Base-by-base conservation (phyloP, 176 grass and related monocot species). In the bread wheat (Triticum aestivum) region DNA sequence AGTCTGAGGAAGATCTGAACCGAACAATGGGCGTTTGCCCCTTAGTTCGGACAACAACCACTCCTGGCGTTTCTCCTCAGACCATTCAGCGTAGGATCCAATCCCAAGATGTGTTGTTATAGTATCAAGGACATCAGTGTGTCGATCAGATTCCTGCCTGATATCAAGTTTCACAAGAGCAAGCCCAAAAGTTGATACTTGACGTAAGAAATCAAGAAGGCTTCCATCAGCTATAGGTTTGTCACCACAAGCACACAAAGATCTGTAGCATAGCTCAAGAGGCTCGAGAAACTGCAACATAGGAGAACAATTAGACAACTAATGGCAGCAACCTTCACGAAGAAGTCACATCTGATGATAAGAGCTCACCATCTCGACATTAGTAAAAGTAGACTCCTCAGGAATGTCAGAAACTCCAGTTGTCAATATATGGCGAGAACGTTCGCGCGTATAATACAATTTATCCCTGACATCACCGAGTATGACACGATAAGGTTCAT, bases 151-250 rank as follows among this genome's bases (percentile, higher is more conserved):
- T 90, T 96, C 97, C 91, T 99, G 97, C 80, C 97, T 93, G 23
- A 99, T 99, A 81, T 99, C 97, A 77, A 99, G 97, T 80, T 92
- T 96, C 67, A 99, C 97, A 80, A 99, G 90, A 79, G 97, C 93
- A 75, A 99, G 92, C 44, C 97, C 94, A 14, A 99, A 99, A 65
- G 94, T 99, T 65, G 93, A 99, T 82, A 99, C 92, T 94, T 99
- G 97, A 76, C 97, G 97, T 87, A 99, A 77, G 88, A 94, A 99
- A 85, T 99, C 92, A 77, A 99, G 97, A 86, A 99, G 97, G 74
- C 90, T 96, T 87, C 97, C 97, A 5, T 99, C 97, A 62, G 97
- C 97, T 82, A 99, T 91, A 83, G 87, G 61, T 77, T 93, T 96
- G 89, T 99, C 97, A 66, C 97, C 97, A 81, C 92, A 99, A 73